Base-by-base conservation (phyloP, 306 rosid genomes). In the Vicia villosa region DNA sequence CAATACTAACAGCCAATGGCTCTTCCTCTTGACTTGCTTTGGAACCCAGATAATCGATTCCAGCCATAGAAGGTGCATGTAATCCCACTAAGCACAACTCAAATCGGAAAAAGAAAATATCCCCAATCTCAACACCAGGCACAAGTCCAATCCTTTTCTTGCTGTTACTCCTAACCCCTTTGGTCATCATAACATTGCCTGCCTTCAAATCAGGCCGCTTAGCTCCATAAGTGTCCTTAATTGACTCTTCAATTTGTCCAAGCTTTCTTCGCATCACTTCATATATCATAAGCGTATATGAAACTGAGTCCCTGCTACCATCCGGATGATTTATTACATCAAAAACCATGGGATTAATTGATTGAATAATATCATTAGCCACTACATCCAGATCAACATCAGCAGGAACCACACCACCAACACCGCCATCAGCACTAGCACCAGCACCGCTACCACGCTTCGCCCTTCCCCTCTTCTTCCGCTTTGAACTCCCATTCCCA, bases 61-160 rank as follows among this genome's bases (percentile, higher is more conserved):
- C 98, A 66, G 96, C 91, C 98, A 92, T 92, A 3, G 91, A 88
- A 20, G 91, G 98, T 69, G 93, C 76, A 62, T 92, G 98, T 47
- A 92, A 65, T 54, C 98, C 98, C 5, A 88, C 84, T 71, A 88
- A 62, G 81, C 98, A 90, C 81, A 92, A 11, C 61, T 92, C 98
- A 80, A 92, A 84, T 73, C 98, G 79, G 68, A 88, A 92, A 78
- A 68, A 90, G 96, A 83, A 92, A 71, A 90, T 88, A 85, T 92
- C 98, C 62, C 98, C 98, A 67, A 90, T 26, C 57, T 86, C 91
- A 69, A 92, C 95, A 75, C 98, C 98, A 43, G 91, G 93, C 66
- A 88, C 96, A 55, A 9, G 8, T 63, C 98, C 98, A 63, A 83
- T 72, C 45, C 82, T 84, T 77, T 82, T 90, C 77, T 77, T 85